These are phyloP conservation scores for Anisodus tanguticus DNA, from an alignment of 257 asterid species.

Conservation along the genomic window DNA sequence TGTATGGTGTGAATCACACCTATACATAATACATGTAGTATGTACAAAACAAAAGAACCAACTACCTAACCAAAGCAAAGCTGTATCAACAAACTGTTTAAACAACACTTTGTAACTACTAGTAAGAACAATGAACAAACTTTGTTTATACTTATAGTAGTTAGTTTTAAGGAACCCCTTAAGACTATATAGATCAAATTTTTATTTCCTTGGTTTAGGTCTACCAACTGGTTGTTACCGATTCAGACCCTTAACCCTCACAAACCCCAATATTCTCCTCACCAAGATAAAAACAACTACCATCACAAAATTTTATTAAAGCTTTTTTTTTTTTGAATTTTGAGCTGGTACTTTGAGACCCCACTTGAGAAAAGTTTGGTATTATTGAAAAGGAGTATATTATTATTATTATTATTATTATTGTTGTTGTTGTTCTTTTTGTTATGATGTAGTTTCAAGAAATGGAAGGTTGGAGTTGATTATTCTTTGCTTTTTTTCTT, in stretches of 20 bases:
- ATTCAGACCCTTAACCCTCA: conserved; percentile 46
- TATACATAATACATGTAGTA: not conserved
- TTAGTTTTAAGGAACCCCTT: not conserved
- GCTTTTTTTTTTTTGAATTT: not conserved
- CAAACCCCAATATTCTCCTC: conserved; percentile 10
- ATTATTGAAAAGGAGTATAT: conserved; percentile 47
- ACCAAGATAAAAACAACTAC: conserved; percentile 43
- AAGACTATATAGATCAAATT: conserved; percentile 34
- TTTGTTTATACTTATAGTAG: conserved; percentile 26
- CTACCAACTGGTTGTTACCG: conserved; percentile 84
- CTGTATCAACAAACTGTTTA: conserved; percentile 26
- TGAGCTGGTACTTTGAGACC: conserved; percentile 49
- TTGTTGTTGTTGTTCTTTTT: not conserved
- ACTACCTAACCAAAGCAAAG: conserved; percentile 27
- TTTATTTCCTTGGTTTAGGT: conserved; percentile 48
- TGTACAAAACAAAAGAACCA: not conserved
- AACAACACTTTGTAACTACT: conserved; percentile 24
- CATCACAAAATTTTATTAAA: conserved; percentile 2
- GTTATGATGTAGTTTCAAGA: conserved; percentile 32
- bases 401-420: not conserved
- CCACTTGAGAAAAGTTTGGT: conserved; percentile 66
- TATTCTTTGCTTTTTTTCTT: conserved; percentile 42
- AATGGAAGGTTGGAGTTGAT: conserved; percentile 48
- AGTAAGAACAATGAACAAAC: not conserved
- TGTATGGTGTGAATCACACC: conserved; percentile 29